Conservation (phyloP, 1,284 basidiomycete genomes). For the Papiliotrema terrestris region DNA sequence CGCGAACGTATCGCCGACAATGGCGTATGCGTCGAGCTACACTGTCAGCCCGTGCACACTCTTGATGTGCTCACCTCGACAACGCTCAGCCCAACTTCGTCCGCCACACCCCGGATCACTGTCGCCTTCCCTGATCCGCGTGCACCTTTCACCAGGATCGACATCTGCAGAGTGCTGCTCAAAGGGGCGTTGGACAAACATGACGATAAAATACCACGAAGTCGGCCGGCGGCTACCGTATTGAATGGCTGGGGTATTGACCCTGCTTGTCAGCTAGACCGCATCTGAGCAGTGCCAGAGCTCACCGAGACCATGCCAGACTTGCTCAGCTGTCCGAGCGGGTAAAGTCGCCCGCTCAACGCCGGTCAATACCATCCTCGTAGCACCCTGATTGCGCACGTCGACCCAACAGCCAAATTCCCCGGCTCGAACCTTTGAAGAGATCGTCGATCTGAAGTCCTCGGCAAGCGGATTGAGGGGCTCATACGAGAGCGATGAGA, state of each 20-base stretch:
- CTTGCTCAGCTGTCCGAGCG: conserved; percentile 19
- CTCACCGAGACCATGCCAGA: conserved; percentile 35
- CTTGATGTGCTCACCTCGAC: conserved; percentile 62
- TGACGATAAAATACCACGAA: conserved; percentile 33
- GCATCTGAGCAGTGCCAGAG: not conserved
- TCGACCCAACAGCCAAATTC: conserved; percentile 86
- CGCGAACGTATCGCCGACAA: conserved; percentile 73
- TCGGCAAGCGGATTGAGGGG: conserved; percentile 44
- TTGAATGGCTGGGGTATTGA: conserved; percentile 25
- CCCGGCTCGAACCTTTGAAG: conserved; percentile 52
- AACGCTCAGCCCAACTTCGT: conserved; percentile 58
- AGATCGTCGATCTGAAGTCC: conserved; percentile 49
- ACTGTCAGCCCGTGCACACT: not conserved
- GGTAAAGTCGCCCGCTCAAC: conserved; percentile 42
- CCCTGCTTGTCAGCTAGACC: conserved; percentile 5
- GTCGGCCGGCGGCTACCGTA: conserved; percentile 11
- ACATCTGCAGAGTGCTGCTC: conserved; percentile 25
- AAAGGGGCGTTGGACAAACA: conserved; percentile 21
- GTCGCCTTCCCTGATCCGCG: conserved; percentile 54
- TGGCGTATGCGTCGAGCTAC: conserved; percentile 80
- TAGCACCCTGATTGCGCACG: conserved; percentile 60
- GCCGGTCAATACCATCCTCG: conserved; percentile 52
- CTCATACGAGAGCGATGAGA: conserved; percentile 72
- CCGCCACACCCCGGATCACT: conserved; percentile 34
- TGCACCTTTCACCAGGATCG: conserved; percentile 54